phyloP scores from a whole-genome alignment of 495 filamentous ascomycete genomes.

The Podospora tetraspora region DNA sequence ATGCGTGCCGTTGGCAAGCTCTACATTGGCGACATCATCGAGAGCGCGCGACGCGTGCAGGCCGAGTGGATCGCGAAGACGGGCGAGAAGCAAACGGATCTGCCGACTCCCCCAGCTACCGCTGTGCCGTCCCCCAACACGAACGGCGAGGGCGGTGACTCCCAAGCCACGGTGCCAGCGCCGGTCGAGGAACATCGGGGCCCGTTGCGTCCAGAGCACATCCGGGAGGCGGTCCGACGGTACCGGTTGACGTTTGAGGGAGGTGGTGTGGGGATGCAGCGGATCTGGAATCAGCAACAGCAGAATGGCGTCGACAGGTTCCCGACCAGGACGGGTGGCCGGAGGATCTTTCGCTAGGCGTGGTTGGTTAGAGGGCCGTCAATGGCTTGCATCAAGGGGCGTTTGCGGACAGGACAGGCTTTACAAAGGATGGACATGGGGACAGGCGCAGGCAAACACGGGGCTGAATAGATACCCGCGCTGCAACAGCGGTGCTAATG shows the following conservation, averaged over 20 bases:
- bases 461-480: not conserved
- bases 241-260: conserved; percentile 65
- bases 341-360: conserved; percentile 57
- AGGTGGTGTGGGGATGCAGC: conserved; percentile 66
- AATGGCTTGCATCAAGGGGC: not conserved
- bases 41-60: conserved; percentile 73
- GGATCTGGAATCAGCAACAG: conserved; percentile 57
- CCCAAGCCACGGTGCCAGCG: conserved; percentile 18
- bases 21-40: conserved; percentile 77
- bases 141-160: conserved; percentile 1
- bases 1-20: conserved; percentile 79
- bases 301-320: conserved; percentile 58
- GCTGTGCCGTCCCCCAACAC: conserved; percentile 10
- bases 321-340: conserved; percentile 56
- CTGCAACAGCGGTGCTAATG: not conserved
- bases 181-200: conserved; percentile 44
- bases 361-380: not conserved
- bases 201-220: conserved; percentile 73
- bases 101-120: conserved; percentile 30
- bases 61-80: conserved; percentile 63
- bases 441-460: not conserved
- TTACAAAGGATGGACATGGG: not conserved
- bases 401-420: conserved; percentile 4
- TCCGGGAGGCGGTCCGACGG: conserved; percentile 71
- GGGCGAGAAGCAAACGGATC: conserved; percentile 44